Evolutionary conservation across 345 rosid genomes (phyloP), one percentile per base, ranked within the genome.

Genomic region (Isatis tinctoria): DNA sequence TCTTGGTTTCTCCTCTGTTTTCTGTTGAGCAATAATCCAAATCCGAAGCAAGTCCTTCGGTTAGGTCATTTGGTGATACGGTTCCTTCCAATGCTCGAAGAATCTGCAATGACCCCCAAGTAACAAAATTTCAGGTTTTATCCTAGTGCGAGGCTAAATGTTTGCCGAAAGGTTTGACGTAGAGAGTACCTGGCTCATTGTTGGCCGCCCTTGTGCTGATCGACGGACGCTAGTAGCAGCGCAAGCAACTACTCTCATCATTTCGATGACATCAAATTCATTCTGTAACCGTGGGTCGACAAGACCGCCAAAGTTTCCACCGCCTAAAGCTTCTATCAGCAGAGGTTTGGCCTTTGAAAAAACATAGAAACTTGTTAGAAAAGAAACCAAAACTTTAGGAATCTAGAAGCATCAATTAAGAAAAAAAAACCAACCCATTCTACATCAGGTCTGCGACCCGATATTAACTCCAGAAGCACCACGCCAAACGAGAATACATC

Each of bases 401-500:
- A 28, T 28, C 5, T 28, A 28, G 0, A 28, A 22, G 24, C 24
- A 28, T 3, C 4, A 28, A 28, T 28, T 28, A 28, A 28, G 30
- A 28, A 28, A 3, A 27, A 27, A 27, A 28, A 30, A 30, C 33
- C 5, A 3, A 30, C 33, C 33, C 33, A 30, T 1, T 30, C 33
- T 30, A 30, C 33, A 30, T 30, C 33, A 60, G 98, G 96, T 12
- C 97, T 84, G 0, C 84, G 86, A 22, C 97, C 97, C 0, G 96
- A 89, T 60, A 93, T 86, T 79, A 93, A 69, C 84, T 93, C 97
- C 16, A 91, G 84, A 65, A 93, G 94, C 85, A 93, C 88, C 11
- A 89, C 90, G 51, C 98, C 96, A 41, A 87, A 89, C 11, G 97
- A 93, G 79, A 85, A 93, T 24, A 91, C 91, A 60, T 93, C 98